Conservation (phyloP, 208 protist genomes). For the Trichomonas vaginalis region DNA sequence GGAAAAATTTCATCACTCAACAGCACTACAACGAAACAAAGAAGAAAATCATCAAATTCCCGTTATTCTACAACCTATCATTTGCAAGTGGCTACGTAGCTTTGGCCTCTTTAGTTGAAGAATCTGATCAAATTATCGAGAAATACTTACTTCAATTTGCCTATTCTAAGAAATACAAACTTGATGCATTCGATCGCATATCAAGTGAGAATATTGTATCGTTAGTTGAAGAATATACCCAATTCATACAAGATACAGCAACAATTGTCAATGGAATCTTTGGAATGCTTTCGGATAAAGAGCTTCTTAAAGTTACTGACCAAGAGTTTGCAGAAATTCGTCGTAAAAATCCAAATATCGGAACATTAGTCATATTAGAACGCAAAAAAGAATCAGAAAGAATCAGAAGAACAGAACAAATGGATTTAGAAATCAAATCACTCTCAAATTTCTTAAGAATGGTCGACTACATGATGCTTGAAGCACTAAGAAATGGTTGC, state of each 20-base stretch:
- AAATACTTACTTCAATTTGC: neutral
- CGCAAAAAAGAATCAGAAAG: neutral
- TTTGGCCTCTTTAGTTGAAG: neutral
- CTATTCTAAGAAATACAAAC: neutral
- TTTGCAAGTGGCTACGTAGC: neutral
- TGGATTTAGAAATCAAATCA: neutral
- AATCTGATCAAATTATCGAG: neutral
- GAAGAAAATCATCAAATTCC: neutral
- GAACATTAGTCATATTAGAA: neutral
- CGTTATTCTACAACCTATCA: neutral
- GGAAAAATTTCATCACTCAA: neutral
- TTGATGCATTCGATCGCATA: neutral
- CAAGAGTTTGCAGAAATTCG: neutral
- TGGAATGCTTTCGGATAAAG: neutral
- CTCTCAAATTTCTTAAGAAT: neutral
- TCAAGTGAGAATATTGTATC: neutral
- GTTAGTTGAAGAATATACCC: neutral
- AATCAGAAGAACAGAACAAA: neutral
- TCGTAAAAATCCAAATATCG: slow-evolving; percentile 4
- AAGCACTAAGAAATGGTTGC: neutral
- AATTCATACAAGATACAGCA: neutral
- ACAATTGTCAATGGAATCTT: neutral
- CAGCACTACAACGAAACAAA: neutral
- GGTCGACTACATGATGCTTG: neutral
- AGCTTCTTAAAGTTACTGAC: neutral